These are phyloP conservation scores for Ophiobolus disseminans DNA, from an alignment of 2,329 filamentous ascomycete species.

Conservation along the genomic window DNA sequence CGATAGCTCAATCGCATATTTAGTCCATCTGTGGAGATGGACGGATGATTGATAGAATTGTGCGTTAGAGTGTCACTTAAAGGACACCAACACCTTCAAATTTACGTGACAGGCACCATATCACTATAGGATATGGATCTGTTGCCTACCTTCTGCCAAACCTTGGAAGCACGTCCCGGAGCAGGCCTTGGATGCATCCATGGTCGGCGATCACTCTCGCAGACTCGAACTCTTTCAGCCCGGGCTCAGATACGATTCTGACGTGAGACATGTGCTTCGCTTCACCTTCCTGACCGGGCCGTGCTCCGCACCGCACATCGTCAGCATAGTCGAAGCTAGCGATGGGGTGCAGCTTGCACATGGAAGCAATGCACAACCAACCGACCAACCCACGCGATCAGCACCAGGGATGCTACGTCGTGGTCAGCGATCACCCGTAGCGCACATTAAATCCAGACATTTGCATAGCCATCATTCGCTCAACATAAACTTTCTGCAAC, in stretches of 20 bases:
- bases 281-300: background rate
- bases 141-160: too few species aligned
- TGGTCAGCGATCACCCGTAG: slow-evolving; percentile 2
- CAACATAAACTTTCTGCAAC: slow-evolving; percentile 3
- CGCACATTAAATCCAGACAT: background rate
- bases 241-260: background rate
- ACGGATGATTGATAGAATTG: too few species aligned
- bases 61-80: too few species aligned
- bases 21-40: too few species aligned
- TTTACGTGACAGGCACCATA: too few species aligned
- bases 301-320: background rate
- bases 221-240: too few species aligned
- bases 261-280: slow-evolving; percentile 4
- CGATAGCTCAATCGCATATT: too few species aligned
- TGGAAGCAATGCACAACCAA: background rate
- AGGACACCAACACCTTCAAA: too few species aligned
- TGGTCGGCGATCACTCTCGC: too few species aligned
- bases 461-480: slow-evolving; percentile 3
- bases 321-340: background rate
- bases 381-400: slow-evolving; percentile 6
- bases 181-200: too few species aligned
- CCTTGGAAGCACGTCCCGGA: too few species aligned
- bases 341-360: background rate
- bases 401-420: background rate
- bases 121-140: too few species aligned